These are phyloP conservation scores for Rubus idaeus DNA, from an alignment of 306 rosid species.

Conservation along the genomic window DNA sequence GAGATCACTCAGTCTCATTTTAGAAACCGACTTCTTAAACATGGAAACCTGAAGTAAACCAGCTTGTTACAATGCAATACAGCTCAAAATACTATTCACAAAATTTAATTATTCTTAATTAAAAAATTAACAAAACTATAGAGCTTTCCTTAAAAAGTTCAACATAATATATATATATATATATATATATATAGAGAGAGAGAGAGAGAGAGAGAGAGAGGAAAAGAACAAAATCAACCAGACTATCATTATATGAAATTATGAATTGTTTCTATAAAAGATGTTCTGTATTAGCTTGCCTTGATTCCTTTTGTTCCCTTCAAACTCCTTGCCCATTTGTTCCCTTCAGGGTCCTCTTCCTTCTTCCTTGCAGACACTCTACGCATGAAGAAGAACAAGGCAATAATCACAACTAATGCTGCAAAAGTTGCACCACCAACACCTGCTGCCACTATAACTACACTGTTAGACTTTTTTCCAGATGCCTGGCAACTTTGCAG, in stretches of 20 bases:
- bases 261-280: neutral
- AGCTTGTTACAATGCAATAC: slow-evolving; percentile 20
- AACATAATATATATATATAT: neutral
- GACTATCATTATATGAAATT: neutral
- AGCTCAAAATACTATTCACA: neutral
- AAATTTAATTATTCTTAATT: neutral
- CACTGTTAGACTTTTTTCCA: slow-evolving; percentile 40
- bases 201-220: neutral
- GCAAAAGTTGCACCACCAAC: slow-evolving; percentile 64
- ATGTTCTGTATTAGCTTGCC: slow-evolving; percentile 45
- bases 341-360: slow-evolving; percentile 89
- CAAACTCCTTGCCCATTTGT: slow-evolving; percentile 87
- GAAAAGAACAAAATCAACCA: neutral
- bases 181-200: too few relatives aligned
- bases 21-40: slow-evolving; percentile 77
- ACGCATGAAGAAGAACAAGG: slow-evolving; percentile 62
- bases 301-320: slow-evolving; percentile 76
- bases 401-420: slow-evolving; percentile 47
- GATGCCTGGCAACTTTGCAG: slow-evolving; percentile 19
- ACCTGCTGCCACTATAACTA: slow-evolving; percentile 71
- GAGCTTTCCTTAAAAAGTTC: neutral
- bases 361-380: slow-evolving; percentile 54
- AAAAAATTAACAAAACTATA: neutral
- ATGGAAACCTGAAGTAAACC: slow-evolving; percentile 65
- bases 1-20: slow-evolving; percentile 89